Conservation (phyloP, 2,329 filamentous ascomycete species). For the Calonectria leucothoes region DNA sequence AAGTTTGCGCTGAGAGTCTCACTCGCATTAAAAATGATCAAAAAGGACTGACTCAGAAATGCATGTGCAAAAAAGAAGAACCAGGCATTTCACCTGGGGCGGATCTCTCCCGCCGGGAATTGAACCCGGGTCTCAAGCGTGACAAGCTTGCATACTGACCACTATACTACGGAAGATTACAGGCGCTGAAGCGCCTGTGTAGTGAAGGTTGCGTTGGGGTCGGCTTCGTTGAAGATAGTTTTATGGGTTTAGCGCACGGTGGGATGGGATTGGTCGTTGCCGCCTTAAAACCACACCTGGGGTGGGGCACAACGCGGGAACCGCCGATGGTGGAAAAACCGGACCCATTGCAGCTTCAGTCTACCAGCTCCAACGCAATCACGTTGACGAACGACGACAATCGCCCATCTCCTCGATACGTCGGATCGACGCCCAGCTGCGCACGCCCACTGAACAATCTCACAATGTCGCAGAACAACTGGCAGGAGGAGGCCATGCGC, state of each 20-base stretch:
- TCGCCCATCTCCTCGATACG: conserved; percentile 12
- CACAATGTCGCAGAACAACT: conserved; percentile 52
- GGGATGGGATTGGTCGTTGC: background rate
- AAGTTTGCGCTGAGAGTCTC: too few species aligned
- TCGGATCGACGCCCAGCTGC: conserved; percentile 24
- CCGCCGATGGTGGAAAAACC: conserved; percentile 35
- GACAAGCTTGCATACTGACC: conserved; percentile 22
- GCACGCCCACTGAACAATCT: conserved; percentile 10
- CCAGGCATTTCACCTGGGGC: conserved; percentile 2
- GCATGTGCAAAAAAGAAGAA: background rate
- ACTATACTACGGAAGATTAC: conserved; percentile 19
- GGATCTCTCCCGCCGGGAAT: conserved; percentile 21
- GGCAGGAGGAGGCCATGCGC: conserved; percentile 63
- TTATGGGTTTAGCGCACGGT: background rate
- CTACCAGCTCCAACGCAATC: conserved; percentile 41
- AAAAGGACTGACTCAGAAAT: background rate
- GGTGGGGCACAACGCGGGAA: conserved; percentile 29
- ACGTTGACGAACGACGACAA: conserved; percentile 29
- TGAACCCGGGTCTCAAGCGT: conserved; percentile 22
- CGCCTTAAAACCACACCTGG: conserved; percentile 19
- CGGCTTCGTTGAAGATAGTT: background rate
- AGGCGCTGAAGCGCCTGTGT: background rate
- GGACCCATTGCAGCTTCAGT: conserved; percentile 43
- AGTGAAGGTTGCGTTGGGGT: background rate
- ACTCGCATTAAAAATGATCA: background rate